Evolutionary conservation across 176 grass and related monocot species (phyloP).

Genomic region (Urochloa ruziziensis): DNA sequence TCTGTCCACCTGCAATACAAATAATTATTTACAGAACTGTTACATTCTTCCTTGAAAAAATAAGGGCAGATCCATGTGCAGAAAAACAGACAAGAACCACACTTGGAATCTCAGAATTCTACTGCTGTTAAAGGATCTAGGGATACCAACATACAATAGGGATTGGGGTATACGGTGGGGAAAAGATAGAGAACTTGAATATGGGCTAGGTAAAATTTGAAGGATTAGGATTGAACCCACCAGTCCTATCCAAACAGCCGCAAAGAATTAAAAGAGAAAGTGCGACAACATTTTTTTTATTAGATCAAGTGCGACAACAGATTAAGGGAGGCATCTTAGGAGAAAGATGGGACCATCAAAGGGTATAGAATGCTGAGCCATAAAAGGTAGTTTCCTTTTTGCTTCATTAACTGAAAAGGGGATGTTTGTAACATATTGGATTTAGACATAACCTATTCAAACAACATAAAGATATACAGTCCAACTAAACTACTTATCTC

Average conservation of each 20-base stretch:
- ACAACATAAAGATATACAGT: neutral
- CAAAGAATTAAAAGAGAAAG: neutral
- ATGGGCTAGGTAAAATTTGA: neutral
- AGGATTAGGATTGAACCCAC: too few relatives aligned
- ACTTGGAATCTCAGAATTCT: neutral
- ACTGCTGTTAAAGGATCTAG: neutral
- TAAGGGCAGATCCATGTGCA: neutral
- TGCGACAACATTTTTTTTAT: neutral
- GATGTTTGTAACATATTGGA: neutral
- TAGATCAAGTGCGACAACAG: neutral
- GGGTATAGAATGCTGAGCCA: neutral
- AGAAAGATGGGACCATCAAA: neutral
- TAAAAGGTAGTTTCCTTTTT: neutral
- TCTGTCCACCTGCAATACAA: conserved; percentile 68
- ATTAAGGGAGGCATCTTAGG: neutral
- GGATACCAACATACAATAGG: neutral
- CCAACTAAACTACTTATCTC: neutral
- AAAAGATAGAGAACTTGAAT: neutral
- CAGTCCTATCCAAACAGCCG: neutral
- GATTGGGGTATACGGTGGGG: neutral
- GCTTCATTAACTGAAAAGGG: neutral
- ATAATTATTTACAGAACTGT: conserved; percentile 6
- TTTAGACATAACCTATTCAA: neutral
- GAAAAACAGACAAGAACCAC: conserved; percentile 8
- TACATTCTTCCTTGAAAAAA: neutral